phyloP scores from a whole-genome alignment of 1,139 yeast genomes.

The Meyerozyma sp. region DNA sequence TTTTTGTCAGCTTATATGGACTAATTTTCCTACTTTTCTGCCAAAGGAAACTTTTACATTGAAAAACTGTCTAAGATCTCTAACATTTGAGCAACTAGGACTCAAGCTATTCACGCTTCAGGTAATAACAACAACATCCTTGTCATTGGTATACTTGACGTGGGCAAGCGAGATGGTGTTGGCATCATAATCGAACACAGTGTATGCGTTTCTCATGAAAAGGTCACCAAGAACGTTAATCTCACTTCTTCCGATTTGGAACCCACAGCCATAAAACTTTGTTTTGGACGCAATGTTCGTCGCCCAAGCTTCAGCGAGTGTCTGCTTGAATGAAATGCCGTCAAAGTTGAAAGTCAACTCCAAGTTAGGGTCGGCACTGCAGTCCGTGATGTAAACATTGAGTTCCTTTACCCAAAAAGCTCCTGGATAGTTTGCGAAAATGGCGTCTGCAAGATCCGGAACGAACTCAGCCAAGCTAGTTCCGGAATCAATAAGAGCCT shows the following conservation, averaged over 20 bases:
- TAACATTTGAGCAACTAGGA: too few species aligned
- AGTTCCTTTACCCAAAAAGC: background rate
- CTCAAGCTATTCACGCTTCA: too few species aligned
- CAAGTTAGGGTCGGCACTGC: background rate
- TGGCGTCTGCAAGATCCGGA: background rate
- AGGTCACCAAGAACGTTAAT: slow-evolving; percentile 20
- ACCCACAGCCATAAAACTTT: background rate
- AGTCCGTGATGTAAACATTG: background rate
- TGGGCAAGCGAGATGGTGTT: slow-evolving; percentile 22
- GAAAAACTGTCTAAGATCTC: too few species aligned
- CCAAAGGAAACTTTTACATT: too few species aligned
- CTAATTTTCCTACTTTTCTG: too few species aligned
- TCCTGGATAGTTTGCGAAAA: background rate
- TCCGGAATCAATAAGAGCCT: background rate
- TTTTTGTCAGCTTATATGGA: too few species aligned
- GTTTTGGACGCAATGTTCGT: background rate
- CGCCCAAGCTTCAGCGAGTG: slow-evolving; percentile 2
- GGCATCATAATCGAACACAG: slow-evolving; percentile 25
- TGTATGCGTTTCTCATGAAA: slow-evolving; percentile 26
- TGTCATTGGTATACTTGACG: slow-evolving; percentile 9
- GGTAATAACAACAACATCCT: background rate
- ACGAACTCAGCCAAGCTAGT: background rate
- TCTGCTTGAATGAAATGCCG: slow-evolving; percentile 8
- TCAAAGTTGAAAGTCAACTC: slow-evolving; percentile 7
- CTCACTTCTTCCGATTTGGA: background rate